Evolutionary conservation across 176 grass and related monocot genomes (phyloP), one percentile per base, ranked within the genome.

Genomic region (Aegilops speltoides): DNA sequence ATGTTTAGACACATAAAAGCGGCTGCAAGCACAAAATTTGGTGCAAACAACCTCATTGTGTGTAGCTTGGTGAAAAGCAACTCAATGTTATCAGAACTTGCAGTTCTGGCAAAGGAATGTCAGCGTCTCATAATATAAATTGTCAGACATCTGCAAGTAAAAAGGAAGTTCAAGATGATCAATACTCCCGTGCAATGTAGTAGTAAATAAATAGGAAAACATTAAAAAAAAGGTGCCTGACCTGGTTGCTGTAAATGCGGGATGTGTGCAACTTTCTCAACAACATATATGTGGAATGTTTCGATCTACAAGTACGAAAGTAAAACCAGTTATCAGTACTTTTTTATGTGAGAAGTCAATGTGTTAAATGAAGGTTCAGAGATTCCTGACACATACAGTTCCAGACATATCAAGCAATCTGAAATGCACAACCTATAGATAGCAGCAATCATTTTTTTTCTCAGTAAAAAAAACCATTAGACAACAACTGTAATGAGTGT

Each of bases 71-170:
- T 93, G 84, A 84, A 93, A 95, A 78, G 83, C 67, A 22, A 95
- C 66, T 95, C 57, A 95, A 66, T 46, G 81, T 91, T 76, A 89
- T 93, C 69, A 87, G 71, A 59, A 62, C 81, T 95, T 95, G 88
- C 78, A 95, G 85, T 76, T 93, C 90, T 26, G 93, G 90, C 79
- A 95, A 88, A 79, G 93, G 93, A 85, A 95, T 95, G 60, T 95
- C 84, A 95, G 73, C 46, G 85, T 76, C 77, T 95, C 93, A 46
- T 95, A 93, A 89, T 95, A 95, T 59, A 95, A 72, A 77, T 93
- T 87, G 46, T 95, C 84, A 91, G 32, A 87, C 45, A 88, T 89
- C 93, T 95, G 86, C 43, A 14, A 36, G 54, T 89, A 59, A 32
- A 87, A 86, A 88, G 36, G n/a, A 87, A 79, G 72, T 20, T 84